A percentile compares a stretch with the other conserved stretches of the same genome.
Evolutionary conservation across 495 filamentous ascomycete genomes (phyloP).

Genomic region (Xanthoparmelia taractica): DNA sequence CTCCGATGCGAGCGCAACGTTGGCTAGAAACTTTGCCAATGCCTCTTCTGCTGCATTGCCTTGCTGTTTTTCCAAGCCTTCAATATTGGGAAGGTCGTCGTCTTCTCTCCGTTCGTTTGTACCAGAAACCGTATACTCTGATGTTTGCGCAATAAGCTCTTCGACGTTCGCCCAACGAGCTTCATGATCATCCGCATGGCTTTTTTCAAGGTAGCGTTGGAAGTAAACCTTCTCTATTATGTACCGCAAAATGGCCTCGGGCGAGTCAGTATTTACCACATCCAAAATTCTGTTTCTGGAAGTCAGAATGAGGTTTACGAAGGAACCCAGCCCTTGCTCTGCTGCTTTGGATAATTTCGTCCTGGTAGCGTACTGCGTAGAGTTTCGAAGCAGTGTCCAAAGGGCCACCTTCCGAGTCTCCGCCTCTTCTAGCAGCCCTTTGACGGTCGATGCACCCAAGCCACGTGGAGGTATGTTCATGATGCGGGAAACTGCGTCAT

Average conservation of each 20-base stretch:
- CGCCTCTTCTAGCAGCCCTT: constrained; percentile 62
- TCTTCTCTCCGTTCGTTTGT: constrained; percentile 44
- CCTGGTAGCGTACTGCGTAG: constrained; percentile 56
- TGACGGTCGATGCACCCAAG: constrained; percentile 76
- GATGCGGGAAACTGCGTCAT: constrained; percentile 76
- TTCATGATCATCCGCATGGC: constrained; percentile 70
- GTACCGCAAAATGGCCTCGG: constrained; percentile 65
- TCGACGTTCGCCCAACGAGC: constrained; percentile 85
- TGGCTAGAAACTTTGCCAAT: constrained; percentile 77
- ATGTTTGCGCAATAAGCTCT: constrained; percentile 72
- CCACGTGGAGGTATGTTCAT: constrained; percentile 78
- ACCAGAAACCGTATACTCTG: constrained; percentile 50
- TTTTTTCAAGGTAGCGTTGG: constrained; percentile 59
- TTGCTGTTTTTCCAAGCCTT: constrained; percentile 63
- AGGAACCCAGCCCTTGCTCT: constrained; percentile 55
- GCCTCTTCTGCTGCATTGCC: constrained; percentile 51
- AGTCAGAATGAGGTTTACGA: constrained; percentile 56
- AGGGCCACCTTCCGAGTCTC: constrained; percentile 56
- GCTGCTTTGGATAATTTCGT: constrained; percentile 61
- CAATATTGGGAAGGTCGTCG: constrained; percentile 66
- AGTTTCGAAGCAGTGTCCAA: constrained; percentile 64
- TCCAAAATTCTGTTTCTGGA: constrained; percentile 52
- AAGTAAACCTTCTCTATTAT: constrained; percentile 68
- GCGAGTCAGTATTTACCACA: constrained; percentile 39
- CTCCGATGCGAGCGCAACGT: constrained; percentile 79